Evolutionary conservation across 2,329 filamentous ascomycete genomes (phyloP).

Genomic region (Sclerotinia borealis): DNA sequence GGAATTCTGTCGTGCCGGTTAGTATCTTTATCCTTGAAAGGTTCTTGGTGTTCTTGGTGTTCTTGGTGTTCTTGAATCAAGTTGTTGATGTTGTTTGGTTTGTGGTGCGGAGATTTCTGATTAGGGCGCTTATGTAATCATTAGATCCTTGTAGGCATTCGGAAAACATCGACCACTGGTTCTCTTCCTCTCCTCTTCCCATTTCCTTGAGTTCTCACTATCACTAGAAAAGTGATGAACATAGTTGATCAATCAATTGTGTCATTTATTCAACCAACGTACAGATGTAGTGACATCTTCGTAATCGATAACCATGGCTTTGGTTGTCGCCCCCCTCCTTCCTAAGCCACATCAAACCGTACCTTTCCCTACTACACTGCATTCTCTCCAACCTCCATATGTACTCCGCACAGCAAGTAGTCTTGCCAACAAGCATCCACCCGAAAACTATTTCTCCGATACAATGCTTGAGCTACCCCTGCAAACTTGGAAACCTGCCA

Average conservation of each 20-base stretch:
- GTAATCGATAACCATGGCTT: not conserved
- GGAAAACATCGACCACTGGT: too few species aligned
- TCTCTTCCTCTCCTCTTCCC: too few species aligned
- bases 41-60: not conserved
- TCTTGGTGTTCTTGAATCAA: too few species aligned
- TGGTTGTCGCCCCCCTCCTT: not conserved
- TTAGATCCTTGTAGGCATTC: too few species aligned
- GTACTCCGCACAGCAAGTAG: not conserved
- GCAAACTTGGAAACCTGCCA: not conserved
- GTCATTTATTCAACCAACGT: too few species aligned
- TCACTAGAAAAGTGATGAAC: too few species aligned
- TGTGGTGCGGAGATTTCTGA: not conserved
- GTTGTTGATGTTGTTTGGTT: too few species aligned
- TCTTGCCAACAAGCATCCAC: not conserved
- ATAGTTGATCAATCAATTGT: too few species aligned
- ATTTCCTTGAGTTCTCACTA: too few species aligned
- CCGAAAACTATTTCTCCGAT: not conserved
- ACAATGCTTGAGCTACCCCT: not conserved
- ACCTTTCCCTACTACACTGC: too few species aligned
- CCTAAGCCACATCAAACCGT: not conserved
- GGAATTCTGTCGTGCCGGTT: not conserved
- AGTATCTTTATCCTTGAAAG: too few species aligned
- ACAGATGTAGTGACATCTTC: conserved; percentile 2
- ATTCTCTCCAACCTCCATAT: too few species aligned
- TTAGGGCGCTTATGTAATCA: not conserved